phyloP scores from a whole-genome alignment of 352 stramenopile genomes.

The Phytophthora sp. region DNA sequence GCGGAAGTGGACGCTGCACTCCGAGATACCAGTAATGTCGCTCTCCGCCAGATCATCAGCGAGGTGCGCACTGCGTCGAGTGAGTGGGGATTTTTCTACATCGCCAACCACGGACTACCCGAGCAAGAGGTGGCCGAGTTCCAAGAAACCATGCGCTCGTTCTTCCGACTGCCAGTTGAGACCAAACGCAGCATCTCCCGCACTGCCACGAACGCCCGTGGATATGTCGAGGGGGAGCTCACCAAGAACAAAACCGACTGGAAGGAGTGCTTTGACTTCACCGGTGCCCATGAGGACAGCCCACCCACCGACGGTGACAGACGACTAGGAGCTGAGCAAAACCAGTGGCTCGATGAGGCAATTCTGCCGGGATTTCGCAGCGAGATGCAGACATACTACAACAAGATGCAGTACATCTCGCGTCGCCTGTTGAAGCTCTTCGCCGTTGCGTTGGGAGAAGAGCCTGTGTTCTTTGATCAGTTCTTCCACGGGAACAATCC shows the following conservation, averaged over 20 bases:
- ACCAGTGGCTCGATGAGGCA: slow-evolving; percentile 73
- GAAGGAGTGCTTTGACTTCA: slow-evolving; percentile 90
- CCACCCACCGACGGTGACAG: slow-evolving; percentile 53
- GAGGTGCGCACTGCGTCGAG: slow-evolving; percentile 32
- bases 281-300: slow-evolving; percentile 43
- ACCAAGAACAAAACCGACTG: slow-evolving; percentile 95
- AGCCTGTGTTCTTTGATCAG: slow-evolving; percentile 57
- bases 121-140: slow-evolving; percentile 65
- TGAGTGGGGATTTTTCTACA: slow-evolving; percentile 94
- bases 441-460: slow-evolving; percentile 53
- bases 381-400: slow-evolving; percentile 47
- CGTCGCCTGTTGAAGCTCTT: slow-evolving; percentile 63
- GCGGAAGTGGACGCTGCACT: slow-evolving; percentile 30
- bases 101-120: slow-evolving; percentile 81
- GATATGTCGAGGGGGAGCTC: slow-evolving; percentile 94
- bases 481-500: slow-evolving; percentile 76
- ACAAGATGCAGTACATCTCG: slow-evolving; percentile 57
- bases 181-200: slow-evolving; percentile 66
- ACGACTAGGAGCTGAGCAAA: slow-evolving; percentile 84
- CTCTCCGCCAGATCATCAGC: slow-evolving; percentile 45
- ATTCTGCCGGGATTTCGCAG: slow-evolving; percentile 60
- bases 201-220: slow-evolving; percentile 78
- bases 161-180: slow-evolving; percentile 81
- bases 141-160: slow-evolving; percentile 63
- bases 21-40: not conserved